Conservation (phyloP, 441 rosid species). For the California macrophylla region DNA sequence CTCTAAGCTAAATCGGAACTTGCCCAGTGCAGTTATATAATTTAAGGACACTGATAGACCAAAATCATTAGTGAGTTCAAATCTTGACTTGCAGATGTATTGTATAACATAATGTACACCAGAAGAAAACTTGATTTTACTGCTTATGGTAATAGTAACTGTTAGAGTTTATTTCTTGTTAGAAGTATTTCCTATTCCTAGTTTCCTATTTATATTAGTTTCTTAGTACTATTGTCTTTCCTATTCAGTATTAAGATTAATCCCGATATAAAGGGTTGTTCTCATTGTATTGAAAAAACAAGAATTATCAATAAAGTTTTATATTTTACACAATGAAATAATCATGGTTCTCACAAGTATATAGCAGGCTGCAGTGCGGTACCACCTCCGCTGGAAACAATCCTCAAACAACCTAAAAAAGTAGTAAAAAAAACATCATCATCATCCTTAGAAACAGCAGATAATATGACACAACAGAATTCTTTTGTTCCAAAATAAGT, state of each 20-base stretch:
- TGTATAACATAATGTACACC: not conserved
- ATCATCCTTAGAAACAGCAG: not conserved
- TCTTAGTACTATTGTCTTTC: too few species aligned
- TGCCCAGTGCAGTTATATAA: not conserved
- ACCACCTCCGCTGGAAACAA: conserved; percentile 97
- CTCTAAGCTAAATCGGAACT: not conserved
- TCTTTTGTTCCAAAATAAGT: not conserved
- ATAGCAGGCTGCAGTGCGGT: conserved; percentile 96
- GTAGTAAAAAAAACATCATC: not conserved
- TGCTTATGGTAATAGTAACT: too few species aligned
- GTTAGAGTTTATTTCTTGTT: too few species aligned
- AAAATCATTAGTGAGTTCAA: not conserved
- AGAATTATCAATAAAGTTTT: too few species aligned
- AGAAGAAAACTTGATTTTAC: not conserved
- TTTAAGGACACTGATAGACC: not conserved
- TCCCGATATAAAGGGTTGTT: too few species aligned
- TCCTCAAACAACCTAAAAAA: conserved; percentile 82
- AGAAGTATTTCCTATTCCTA: too few species aligned
- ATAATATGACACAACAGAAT: not conserved
- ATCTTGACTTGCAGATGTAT: not conserved
- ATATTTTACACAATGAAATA: too few species aligned
- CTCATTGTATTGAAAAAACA: too few species aligned
- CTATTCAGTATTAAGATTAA: too few species aligned
- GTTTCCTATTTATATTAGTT: too few species aligned
- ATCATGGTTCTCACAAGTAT: conserved; percentile 60